phyloP scores from a whole-genome alignment of 2,329 filamentous ascomycete genomes.

The Fusarium aywerte region DNA sequence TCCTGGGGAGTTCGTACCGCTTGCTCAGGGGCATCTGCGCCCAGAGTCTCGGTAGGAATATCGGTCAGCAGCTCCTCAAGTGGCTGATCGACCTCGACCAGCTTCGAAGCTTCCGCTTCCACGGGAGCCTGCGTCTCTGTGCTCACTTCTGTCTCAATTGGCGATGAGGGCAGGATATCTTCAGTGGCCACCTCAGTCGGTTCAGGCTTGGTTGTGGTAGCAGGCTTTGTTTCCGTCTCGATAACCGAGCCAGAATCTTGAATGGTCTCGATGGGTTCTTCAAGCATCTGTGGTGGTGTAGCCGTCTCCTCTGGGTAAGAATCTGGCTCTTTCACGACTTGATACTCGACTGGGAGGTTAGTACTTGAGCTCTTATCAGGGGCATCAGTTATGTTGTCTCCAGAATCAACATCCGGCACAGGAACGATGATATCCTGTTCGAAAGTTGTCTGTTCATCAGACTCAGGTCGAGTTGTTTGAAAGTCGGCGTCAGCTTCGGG shows the following conservation, averaged over 20 bases:
- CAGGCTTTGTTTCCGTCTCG: not conserved
- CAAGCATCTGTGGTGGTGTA: not conserved
- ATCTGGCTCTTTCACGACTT: slow-evolving; percentile 1
- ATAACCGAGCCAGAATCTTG: not conserved
- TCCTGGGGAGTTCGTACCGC: not conserved
- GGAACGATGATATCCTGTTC: slow-evolving; percentile 37
- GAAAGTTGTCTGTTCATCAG: slow-evolving; percentile 28
- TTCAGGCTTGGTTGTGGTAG: slow-evolving; percentile 2
- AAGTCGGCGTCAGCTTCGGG: slow-evolving; percentile 27
- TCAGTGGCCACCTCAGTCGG: slow-evolving; percentile 4
- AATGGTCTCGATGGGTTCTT: slow-evolving; percentile 4
- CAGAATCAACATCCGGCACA: slow-evolving; percentile 36
- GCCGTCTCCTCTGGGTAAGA: not conserved
- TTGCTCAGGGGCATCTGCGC: not conserved
- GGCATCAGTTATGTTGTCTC: slow-evolving; percentile 17
- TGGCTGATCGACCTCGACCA: not conserved
- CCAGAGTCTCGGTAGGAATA: not conserved
- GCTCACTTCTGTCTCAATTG: slow-evolving; percentile 29
- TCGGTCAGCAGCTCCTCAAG: slow-evolving; percentile 12
- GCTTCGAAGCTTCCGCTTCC: not conserved
- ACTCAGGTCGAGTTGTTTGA: slow-evolving; percentile 21
- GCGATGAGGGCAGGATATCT: slow-evolving; percentile 5
- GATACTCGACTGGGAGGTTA: slow-evolving; percentile 29
- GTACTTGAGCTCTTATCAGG: slow-evolving; percentile 17
- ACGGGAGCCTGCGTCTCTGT: slow-evolving; percentile 1